These are phyloP conservation scores for Eucalyptus curtisii DNA, from an alignment of 345 rosid genomes.

Conservation along the genomic window DNA sequence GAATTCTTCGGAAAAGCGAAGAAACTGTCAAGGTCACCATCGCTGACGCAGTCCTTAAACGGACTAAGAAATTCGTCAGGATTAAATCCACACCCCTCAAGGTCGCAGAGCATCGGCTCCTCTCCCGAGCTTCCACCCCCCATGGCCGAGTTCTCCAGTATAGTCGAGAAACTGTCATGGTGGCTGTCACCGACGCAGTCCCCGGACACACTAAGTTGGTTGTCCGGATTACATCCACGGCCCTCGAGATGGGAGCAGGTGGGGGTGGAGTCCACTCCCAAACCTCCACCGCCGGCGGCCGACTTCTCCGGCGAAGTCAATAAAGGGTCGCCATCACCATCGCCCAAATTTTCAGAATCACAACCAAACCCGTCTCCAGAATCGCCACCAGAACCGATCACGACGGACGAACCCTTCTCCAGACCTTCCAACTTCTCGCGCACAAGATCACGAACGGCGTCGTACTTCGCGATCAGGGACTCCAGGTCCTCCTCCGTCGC, in stretches of 20 bases:
- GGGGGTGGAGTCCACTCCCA: not conserved
- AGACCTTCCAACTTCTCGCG: not conserved
- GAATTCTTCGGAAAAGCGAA: not conserved
- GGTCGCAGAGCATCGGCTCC: not conserved
- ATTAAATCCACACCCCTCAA: not conserved
- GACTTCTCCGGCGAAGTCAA: not conserved
- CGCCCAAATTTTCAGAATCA: not conserved
- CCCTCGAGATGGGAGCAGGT: not conserved
- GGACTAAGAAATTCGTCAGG: not conserved
- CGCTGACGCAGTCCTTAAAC: not conserved
- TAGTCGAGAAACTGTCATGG: not conserved
- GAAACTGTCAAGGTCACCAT: not conserved
- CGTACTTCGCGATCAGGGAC: not conserved
- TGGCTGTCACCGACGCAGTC: not conserved
- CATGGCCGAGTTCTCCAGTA: not conserved
- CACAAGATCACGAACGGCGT: not conserved
- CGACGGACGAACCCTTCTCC: not conserved
- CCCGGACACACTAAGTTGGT: not conserved
- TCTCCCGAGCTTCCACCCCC: not conserved
- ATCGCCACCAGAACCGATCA: not conserved
- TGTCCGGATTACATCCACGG: not conserved
- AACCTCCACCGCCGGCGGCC: not conserved
- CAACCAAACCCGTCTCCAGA: not conserved
- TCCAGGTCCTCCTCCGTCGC: not conserved
- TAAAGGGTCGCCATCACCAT: accelerated